Conservation (phyloP, 2,329 filamentous ascomycete species). For the Colletotrichum agaves region DNA sequence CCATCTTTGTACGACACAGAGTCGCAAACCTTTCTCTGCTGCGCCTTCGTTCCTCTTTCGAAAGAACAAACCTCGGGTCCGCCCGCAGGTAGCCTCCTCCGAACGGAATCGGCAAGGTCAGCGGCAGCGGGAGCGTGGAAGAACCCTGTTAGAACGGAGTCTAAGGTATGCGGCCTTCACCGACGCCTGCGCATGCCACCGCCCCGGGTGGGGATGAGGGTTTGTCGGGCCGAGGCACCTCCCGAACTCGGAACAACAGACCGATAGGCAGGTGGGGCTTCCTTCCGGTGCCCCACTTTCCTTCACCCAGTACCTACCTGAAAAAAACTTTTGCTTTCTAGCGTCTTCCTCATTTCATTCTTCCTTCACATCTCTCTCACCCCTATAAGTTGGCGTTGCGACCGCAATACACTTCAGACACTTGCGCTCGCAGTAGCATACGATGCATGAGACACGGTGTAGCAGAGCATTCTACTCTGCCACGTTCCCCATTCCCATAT, state of each 20-base stretch:
- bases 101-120: neutral
- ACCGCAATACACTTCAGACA: slow-evolving; percentile 4
- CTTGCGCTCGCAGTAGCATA: neutral
- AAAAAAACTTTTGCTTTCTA: slow-evolving; percentile 17
- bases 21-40: neutral
- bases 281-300: neutral
- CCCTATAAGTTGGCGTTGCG: neutral
- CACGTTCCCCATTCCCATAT: slow-evolving; percentile 15
- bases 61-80: neutral
- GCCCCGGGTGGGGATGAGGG: neutral
- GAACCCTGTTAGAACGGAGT: neutral
- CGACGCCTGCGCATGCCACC: neutral
- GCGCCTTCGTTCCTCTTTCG: neutral
- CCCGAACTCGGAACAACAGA: slow-evolving; percentile 25
- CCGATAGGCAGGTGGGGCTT: neutral
- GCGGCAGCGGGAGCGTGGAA: slow-evolving; percentile 2
- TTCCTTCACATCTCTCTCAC: slow-evolving; percentile 4
- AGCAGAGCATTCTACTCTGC: neutral
- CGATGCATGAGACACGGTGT: neutral
- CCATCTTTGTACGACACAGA: neutral
- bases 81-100: neutral
- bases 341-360: neutral
- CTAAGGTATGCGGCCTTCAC: neutral
- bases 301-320: neutral
- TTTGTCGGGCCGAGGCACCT: slow-evolving; percentile 29